Base-by-base conservation (phyloP, 352 stramenopile genomes). In the Phytophthora brassicae region DNA sequence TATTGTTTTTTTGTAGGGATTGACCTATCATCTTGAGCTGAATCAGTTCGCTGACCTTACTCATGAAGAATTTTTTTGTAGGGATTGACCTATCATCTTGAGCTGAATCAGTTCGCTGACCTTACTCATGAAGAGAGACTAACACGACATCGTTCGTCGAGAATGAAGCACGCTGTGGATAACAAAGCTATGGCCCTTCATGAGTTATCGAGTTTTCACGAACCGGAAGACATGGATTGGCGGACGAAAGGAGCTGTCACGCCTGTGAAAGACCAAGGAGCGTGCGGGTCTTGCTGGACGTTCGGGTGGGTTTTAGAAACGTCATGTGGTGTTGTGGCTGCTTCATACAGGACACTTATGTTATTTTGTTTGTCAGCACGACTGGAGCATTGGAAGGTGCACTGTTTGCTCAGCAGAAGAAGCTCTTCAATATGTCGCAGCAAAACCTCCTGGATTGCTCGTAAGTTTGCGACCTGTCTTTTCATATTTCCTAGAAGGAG, bases 241-340 rank as follows among this genome's bases (percentile, higher is more conserved):
- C 82, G 86, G 16, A 74, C 66, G 53, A 90, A 93, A 44, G 87
- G 87, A 20, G 89, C 88, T 1, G 89, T 97, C 29, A 96, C 86
- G 3, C 83, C 84, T 3, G 88, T 97, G 50, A 97, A 97, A 46
- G 88, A 97, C 61, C 92, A 98, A 72, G 90, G 89, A 31, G 81
- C 81, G 45, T 98, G 92, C 38, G 92, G 92, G 16, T 97, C 88
- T 29, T 97, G 92, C 81, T 98, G 92, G 92, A 95, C 88, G 12
- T 97, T 96, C 66, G 81, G 81, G 82, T 90, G 64, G 35, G 24
- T 39, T 14, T 64, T 22, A 6, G 6, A 17, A 29, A 3, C 49
- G 41, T 14, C 35, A 36, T 46, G 42, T 43, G 4, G n/a, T 53
- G 46, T 53, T 46, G 46, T 17, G 0, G 3, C 49, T 46, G n/a